Evolutionary conservation across 257 asterid genomes (phyloP).

Genomic region (Ilex aquifolium): DNA sequence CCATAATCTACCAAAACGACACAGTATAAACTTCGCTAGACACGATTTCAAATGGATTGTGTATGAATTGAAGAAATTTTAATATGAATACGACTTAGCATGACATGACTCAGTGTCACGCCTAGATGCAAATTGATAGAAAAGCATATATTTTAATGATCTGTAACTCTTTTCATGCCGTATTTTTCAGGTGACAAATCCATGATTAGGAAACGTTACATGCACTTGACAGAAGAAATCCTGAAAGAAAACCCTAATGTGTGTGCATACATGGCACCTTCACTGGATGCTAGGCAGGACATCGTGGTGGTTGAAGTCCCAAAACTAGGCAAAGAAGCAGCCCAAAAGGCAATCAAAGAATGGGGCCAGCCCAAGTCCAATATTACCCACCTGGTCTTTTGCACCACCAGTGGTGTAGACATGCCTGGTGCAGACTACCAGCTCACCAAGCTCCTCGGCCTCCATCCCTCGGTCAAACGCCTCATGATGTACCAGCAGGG

Average conservation of each 20-base stretch:
- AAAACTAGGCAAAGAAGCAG: slow-evolving; percentile 74
- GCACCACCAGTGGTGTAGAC: slow-evolving; percentile 85
- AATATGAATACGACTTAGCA: no score
- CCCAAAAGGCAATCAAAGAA: slow-evolving; percentile 74
- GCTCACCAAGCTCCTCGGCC: slow-evolving; percentile 70
- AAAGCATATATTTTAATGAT: background rate
- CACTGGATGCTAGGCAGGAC: slow-evolving; percentile 68
- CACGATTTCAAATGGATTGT: no score
- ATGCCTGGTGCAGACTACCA: slow-evolving; percentile 88
- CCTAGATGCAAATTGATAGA: no score
- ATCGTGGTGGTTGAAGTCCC: slow-evolving; percentile 75
- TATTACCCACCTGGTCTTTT: slow-evolving; percentile 68
- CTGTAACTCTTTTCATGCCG: background rate
- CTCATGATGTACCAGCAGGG: slow-evolving; percentile 32
- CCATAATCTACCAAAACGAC: no score
- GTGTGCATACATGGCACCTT: slow-evolving; percentile 65
- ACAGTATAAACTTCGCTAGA: no score
- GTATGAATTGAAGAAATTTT: no score
- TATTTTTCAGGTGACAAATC: slow-evolving; percentile 59
- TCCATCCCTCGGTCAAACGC: slow-evolving; percentile 58
- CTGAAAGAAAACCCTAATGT: slow-evolving; percentile 50
- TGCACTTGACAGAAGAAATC: slow-evolving; percentile 58
- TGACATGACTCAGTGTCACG: no score
- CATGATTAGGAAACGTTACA: slow-evolving; percentile 55
- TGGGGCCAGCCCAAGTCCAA: slow-evolving; percentile 88